Base-by-base conservation (phyloP, 2,329 filamentous ascomycete genomes). In the Thelonectria blattea region DNA sequence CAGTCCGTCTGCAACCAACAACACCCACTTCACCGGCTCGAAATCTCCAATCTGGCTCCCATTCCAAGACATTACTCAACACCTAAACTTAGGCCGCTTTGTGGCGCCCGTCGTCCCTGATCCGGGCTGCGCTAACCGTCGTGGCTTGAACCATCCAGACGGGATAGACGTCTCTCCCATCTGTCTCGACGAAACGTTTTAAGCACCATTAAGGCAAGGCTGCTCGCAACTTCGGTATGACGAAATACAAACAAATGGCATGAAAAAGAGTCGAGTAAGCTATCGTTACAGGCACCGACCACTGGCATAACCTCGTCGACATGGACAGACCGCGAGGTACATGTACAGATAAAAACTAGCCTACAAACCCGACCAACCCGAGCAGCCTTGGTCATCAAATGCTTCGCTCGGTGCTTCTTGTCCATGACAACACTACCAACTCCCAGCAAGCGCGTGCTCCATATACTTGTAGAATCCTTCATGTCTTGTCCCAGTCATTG, bases 381-480 rank as follows among this genome's bases (percentile, higher is more conserved):
- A 47, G 52, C 34, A 52, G n/a, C 47, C 48, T 20, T 37, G 39
- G 24, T 34, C 42, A 34, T 30, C 43, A 42, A 37, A 47, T 27
- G 43, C 53, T 41, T 22, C 20, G 37, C 48, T 52, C 41, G 18
- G 22, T 24, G 32, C 14, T 22, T 14, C 30, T 12, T 20, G 12
- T 22, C 12, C 43, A n/a, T 9, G 43, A 50, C 11, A 37, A 37
- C 20, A 27, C 27, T 54, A 47, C 18, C 39, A 46, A 45, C 56
- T 39, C 34, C 34, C n/a, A 42, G 48, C 43, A 56, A 56, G 46
- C 47, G 41, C 30, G n/a, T 60, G 47, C 52, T 55, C 42, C 17
- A 46, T 60, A 41, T 60, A 52, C 52, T 56, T 56, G 48, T 43
- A 56, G 53, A 56, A 55, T 18, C 41, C 42, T 52, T 47, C 57